These are phyloP conservation scores for Clathrospora elynae DNA, from an alignment of 2,329 filamentous ascomycete genomes.

Conservation along the genomic window DNA sequence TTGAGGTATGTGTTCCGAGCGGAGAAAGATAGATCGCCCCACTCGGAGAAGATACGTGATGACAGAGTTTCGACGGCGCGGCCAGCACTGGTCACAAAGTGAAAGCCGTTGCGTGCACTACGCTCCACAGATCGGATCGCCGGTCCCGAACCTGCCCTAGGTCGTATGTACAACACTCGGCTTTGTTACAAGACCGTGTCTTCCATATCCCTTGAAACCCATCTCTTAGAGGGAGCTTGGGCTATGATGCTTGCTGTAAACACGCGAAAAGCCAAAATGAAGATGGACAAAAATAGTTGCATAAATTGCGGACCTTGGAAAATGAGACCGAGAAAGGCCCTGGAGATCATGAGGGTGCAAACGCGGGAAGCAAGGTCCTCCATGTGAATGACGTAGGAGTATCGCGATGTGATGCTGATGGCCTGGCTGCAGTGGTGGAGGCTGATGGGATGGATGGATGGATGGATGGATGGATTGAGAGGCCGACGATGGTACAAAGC, in stretches of 20 bases:
- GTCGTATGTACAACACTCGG: conserved; percentile 21
- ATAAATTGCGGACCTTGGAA: conserved; percentile 19
- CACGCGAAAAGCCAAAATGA: conserved; percentile 7
- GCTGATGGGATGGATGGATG: too few relatives aligned
- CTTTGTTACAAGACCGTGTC: conserved; percentile 9
- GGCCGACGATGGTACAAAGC: conserved; percentile 15
- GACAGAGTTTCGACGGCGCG: conserved; percentile 11
- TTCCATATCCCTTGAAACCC: conserved; percentile 16
- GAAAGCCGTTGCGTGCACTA: conserved; percentile 21
- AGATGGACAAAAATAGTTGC: conserved; percentile 4
- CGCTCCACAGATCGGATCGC: conserved; percentile 24
- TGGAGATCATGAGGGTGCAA: conserved; percentile 24
- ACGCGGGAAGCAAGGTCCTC: conserved; percentile 16
- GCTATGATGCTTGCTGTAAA: conserved; percentile 5
- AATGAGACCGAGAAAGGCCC: conserved; percentile 14
- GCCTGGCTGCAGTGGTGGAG: conserved; percentile 2
- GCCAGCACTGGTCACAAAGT: conserved; percentile 11
- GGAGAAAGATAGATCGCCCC: too few relatives aligned
- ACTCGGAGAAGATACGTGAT: conserved; percentile 2
- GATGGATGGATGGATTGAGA: conserved; percentile 1
- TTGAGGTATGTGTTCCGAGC: too few relatives aligned
- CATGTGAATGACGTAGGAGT: conserved; percentile 22
- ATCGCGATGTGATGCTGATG: conserved; percentile 2
- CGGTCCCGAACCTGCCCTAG: conserved; percentile 13
- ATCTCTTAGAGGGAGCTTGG: conserved; percentile 14